Percentiles rank a stretch among this genome's conserved stretches.
Conservation (phyloP, 148 eudicot species). For the Heliosperma pusillum region DNA sequence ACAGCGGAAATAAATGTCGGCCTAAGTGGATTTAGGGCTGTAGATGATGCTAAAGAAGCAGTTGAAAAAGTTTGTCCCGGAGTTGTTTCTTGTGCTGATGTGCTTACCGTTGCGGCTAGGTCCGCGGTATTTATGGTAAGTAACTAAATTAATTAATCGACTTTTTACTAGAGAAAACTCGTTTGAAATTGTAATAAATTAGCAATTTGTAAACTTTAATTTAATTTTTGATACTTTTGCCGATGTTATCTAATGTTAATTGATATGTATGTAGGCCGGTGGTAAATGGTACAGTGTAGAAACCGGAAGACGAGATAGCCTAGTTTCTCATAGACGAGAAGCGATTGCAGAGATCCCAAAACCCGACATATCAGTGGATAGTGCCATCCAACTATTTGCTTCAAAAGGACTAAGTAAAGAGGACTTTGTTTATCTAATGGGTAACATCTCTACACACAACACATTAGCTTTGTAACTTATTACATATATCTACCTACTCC, state of each 20-base stretch:
- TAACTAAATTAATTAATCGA: background rate
- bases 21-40: background rate
- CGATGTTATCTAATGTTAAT: too few species aligned
- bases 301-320: conserved; percentile 24
- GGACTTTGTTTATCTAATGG: conserved; percentile 45
- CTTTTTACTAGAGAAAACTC: background rate
- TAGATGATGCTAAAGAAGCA: conserved; percentile 9
- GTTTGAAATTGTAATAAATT: background rate
- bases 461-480: too few species aligned
- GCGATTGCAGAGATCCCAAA: conserved; percentile 11
- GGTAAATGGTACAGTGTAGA: conserved; percentile 26
- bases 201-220: background rate
- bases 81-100: conserved; percentile 21
- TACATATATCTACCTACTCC: too few species aligned
- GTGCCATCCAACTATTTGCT: conserved; percentile 24
- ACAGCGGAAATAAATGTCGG: conserved; percentile 3
- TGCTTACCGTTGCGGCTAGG: conserved; percentile 15
- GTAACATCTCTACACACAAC: background rate
- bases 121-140: conserved; percentile 17
- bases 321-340: background rate
- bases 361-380: conserved; percentile 1
- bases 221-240: too few species aligned
- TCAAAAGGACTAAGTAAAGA: conserved; percentile 25
- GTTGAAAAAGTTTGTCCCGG: conserved; percentile 22
- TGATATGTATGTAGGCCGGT: conserved; percentile 2